phyloP scores from a whole-genome alignment of 2,329 filamentous ascomycete genomes.

The Colletotrichum limetticola region DNA sequence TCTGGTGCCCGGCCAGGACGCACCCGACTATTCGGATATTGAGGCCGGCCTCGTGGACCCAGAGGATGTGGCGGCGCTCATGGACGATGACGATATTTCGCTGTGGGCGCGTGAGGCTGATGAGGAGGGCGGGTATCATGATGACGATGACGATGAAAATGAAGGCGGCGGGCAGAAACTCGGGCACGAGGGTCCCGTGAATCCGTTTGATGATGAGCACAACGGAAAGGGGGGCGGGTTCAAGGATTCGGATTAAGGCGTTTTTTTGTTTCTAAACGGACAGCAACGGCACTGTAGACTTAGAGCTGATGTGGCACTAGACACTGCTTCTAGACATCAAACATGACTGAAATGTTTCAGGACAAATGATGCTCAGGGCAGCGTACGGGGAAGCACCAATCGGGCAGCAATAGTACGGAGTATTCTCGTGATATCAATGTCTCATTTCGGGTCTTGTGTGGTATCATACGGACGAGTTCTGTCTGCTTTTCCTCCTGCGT shows the following conservation, averaged over 20 bases:
- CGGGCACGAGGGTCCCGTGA: neutral
- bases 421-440: slow-evolving; percentile 19
- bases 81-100: slow-evolving; percentile 70
- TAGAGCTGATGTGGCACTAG: neutral
- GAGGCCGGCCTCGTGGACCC: slow-evolving; percentile 58
- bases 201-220: slow-evolving; percentile 5
- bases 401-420: neutral
- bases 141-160: slow-evolving; percentile 46
- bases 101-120: slow-evolving; percentile 61
- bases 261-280: neutral
- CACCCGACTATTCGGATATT: slow-evolving; percentile 53
- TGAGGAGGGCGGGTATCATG: slow-evolving; percentile 41
- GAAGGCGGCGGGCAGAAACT: slow-evolving; percentile 25
- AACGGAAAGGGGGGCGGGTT: neutral
- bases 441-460: slow-evolving; percentile 30
- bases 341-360: neutral
- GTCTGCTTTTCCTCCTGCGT: slow-evolving; percentile 24
- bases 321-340: neutral
- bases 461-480: slow-evolving; percentile 31
- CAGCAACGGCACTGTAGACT: slow-evolving; percentile 5
- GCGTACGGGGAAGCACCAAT: neutral
- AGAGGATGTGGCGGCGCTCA: slow-evolving; percentile 62
- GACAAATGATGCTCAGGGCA: neutral
- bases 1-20: slow-evolving; percentile 34
- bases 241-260: slow-evolving; percentile 19